Conservation (phyloP, 2,329 filamentous ascomycete genomes). For the Ophiostoma sp. region DNA sequence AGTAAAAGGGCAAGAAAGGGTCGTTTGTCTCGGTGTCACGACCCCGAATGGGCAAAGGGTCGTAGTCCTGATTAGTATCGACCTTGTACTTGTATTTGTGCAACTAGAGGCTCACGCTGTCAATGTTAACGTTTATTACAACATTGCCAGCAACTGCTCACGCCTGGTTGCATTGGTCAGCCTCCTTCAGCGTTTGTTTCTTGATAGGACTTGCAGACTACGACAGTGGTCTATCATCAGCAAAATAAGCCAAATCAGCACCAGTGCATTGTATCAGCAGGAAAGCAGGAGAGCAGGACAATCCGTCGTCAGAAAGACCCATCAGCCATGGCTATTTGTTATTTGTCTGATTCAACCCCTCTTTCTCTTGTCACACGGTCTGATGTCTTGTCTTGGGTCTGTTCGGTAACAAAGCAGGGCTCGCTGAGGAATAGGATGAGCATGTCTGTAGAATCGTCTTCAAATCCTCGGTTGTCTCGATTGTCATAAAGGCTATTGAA, state of each 20-base stretch:
- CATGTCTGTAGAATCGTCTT: neutral
- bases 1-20: neutral
- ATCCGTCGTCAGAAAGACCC: neutral
- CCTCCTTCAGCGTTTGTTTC: neutral
- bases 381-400: neutral
- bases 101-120: neutral
- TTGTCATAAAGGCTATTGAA: neutral
- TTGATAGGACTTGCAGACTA: neutral
- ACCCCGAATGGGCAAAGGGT: neutral
- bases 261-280: neutral
- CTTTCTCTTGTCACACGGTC: neutral
- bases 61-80: neutral
- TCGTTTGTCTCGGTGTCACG: neutral
- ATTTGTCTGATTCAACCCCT: neutral
- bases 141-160: neutral
- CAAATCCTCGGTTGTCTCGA: slow-evolving; percentile 1
- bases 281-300: neutral
- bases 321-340: neutral
- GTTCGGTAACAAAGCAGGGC: neutral
- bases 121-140: neutral
- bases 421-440: neutral
- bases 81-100: neutral
- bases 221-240: neutral
- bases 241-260: slow-evolving; percentile 11
- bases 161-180: slow-evolving; percentile 7